A percentile compares a stretch with the other conserved stretches of the same genome.
phyloP scores from a whole-genome alignment of 208 protist genomes.

The Leishmania martiniquensis region DNA sequence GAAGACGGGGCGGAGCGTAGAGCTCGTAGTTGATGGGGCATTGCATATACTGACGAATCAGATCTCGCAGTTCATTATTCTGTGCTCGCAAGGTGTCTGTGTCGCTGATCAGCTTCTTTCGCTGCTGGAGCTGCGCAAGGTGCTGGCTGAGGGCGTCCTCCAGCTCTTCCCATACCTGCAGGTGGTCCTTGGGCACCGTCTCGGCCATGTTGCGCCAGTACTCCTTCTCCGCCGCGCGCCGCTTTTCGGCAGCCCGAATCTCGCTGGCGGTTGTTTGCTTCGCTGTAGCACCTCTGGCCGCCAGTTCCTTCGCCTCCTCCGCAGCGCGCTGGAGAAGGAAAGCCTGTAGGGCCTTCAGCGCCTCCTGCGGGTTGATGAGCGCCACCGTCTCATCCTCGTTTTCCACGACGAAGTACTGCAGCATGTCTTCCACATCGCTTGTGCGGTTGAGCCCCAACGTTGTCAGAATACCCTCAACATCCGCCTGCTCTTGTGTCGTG shows the following conservation, averaged over 20 bases:
- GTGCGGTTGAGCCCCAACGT: conserved; percentile 88
- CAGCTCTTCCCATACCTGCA: conserved; percentile 87
- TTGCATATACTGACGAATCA: conserved; percentile 93
- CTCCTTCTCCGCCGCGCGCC: conserved; percentile 59
- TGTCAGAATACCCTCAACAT: conserved; percentile 93
- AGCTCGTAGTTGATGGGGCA: conserved; percentile 94
- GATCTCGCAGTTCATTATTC: conserved; percentile 92
- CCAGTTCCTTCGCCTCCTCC: conserved; percentile 25
- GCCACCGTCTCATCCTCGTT: conserved; percentile 63
- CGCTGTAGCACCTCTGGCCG: conserved; percentile 10
- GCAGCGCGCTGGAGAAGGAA: conserved; percentile 78
- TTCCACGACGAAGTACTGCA: conserved; percentile 88
- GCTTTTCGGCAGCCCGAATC: conserved; percentile 40
- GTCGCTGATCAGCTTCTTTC: conserved; percentile 81
- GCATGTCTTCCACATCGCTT: conserved; percentile 87
- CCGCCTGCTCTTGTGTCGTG: conserved; percentile 84
- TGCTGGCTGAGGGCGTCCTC: conserved; percentile 92
- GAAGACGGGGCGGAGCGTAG: conserved; percentile 74
- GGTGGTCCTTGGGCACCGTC: conserved; percentile 80
- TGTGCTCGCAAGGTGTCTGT: conserved; percentile 90
- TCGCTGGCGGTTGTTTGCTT: conserved; percentile 19
- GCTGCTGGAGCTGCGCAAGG: conserved; percentile 88
- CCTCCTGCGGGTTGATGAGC: conserved; percentile 87
- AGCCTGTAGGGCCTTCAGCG: conserved; percentile 73
- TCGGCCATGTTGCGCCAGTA: conserved; percentile 89